Evolutionary conservation across 169 alveolate species (phyloP), one percentile per base, ranked within the genome.

Genomic region (Theileria parva): DNA sequence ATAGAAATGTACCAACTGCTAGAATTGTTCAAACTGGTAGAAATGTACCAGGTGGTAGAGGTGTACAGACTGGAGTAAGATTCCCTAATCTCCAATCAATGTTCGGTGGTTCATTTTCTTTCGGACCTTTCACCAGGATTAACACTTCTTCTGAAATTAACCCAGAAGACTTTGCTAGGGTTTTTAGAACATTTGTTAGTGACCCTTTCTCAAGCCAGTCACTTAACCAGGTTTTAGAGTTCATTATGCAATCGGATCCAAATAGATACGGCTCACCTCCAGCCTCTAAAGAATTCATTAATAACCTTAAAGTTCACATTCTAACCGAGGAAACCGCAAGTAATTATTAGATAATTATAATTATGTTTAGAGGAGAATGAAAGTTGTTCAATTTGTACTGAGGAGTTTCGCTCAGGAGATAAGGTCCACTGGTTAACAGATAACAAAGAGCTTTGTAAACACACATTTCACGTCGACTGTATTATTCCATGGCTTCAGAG

Each of bases 401-500:
- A 93, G 37, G 96, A 93, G 55, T 93, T 87, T 78, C 79, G 74
- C 21, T 89, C 77, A 51, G 90, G 89, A 75, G 94, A 93, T 68
- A 77, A 79, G 55, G 88, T 93, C 9, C 92, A 89, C 71, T 85
- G 95, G 68, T 73, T 93, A 28, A 34, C 68, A 44, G 87, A 84
- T 28, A 88, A 93, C 63, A 85, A 83, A 71, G 91, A 81, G 27
- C 73, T 81, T 8, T 97, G 99, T 74, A 89, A 96, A 39, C 99
- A 97, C 84, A 89, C 91, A 39, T 97, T 95, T 86, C 99, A 97
- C 89, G 93, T 89, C 27, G 94, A 94, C 67, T 97, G 99, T 73
- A 86, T 97, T 50, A 72, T 93, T 23, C 98, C 99, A n/a, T 97
- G 99, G 99, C 91, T 95, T 59, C 88, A 94, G 74, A 95, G 94